Evolutionary conservation across 495 filamentous ascomycete genomes (phyloP).

Genomic region (Talaromyces thailandensis): DNA sequence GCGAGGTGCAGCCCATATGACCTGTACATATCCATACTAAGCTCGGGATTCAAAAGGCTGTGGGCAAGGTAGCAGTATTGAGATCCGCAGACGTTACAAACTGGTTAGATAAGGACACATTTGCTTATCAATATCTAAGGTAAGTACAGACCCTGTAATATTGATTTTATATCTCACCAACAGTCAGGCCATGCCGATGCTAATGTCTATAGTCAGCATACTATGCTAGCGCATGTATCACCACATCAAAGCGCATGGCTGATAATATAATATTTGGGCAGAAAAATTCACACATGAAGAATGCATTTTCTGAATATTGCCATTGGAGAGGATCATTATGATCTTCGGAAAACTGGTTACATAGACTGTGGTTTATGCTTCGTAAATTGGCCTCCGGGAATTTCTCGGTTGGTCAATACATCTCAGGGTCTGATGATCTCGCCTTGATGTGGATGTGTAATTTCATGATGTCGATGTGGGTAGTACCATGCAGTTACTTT

Average conservation of each 20-base stretch:
- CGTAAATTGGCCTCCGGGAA: not conserved
- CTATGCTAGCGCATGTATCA: not conserved
- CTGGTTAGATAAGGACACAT: not conserved
- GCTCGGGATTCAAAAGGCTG: not conserved
- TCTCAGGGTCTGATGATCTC: not conserved
- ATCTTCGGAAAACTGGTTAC: not conserved
- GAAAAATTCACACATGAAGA: not conserved
- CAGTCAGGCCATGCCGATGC: not conserved
- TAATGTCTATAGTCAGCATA: not conserved
- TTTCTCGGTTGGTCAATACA: not conserved
- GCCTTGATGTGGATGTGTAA: not conserved
- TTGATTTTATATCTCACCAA: not conserved
- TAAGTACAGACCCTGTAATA: not conserved
- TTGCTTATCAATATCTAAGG: not conserved
- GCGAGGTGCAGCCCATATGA: not conserved
- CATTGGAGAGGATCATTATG: not conserved
- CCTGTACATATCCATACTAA: not conserved
- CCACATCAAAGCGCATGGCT: not conserved
- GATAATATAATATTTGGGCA: not conserved
- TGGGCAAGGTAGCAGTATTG: not conserved
- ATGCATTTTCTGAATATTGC: not conserved
- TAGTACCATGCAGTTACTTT: not conserved
- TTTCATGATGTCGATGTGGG: not conserved
- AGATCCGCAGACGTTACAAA: not conserved
- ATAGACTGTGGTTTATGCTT: not conserved